Evolutionary conservation across 2,329 filamentous ascomycete species (phyloP).

Genomic region (Pseudohalonectria lignicola): DNA sequence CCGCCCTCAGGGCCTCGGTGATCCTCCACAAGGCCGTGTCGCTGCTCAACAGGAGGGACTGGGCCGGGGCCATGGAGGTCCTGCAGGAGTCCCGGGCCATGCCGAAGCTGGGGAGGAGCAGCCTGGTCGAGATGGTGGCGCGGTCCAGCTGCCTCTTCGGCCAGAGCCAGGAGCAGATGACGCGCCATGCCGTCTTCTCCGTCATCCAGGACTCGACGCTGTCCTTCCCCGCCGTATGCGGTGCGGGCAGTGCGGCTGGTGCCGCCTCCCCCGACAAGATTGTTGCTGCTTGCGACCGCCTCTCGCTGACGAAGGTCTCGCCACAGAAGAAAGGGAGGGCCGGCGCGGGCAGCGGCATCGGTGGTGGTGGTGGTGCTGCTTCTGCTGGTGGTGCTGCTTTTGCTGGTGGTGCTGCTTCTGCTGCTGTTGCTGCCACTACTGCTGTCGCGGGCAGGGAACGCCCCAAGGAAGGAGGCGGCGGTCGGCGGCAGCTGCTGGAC

Average conservation of each 20-base stretch:
- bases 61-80: slow-evolving; percentile 26
- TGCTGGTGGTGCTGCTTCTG: too few species aligned
- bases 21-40: slow-evolving; percentile 31
- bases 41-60: slow-evolving; percentile 39
- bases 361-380: too few species aligned
- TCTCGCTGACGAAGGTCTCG: slow-evolving; percentile 21
- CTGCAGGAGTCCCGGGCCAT: slow-evolving; percentile 6
- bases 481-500: slow-evolving; percentile 22
- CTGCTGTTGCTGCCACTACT: slow-evolving; percentile 11
- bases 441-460: background rate
- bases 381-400: too few species aligned
- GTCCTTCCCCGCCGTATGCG: slow-evolving; percentile 62
- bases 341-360: too few species aligned
- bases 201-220: slow-evolving; percentile 88
- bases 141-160: slow-evolving; percentile 58
- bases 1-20: slow-evolving; percentile 25
- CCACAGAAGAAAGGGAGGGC: slow-evolving; percentile 20
- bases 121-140: slow-evolving; percentile 43
- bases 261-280: too few species aligned
- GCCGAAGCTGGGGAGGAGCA: slow-evolving; percentile 17
- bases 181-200: slow-evolving; percentile 73
- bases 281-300: too few species aligned
- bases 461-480: slow-evolving; percentile 10
- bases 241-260: slow-evolving; percentile 12
- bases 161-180: slow-evolving; percentile 61